Evolutionary conservation across 805 yeast species (phyloP), one percentile per base, ranked within the genome.

Genomic region (Yamadazyma sp.): DNA sequence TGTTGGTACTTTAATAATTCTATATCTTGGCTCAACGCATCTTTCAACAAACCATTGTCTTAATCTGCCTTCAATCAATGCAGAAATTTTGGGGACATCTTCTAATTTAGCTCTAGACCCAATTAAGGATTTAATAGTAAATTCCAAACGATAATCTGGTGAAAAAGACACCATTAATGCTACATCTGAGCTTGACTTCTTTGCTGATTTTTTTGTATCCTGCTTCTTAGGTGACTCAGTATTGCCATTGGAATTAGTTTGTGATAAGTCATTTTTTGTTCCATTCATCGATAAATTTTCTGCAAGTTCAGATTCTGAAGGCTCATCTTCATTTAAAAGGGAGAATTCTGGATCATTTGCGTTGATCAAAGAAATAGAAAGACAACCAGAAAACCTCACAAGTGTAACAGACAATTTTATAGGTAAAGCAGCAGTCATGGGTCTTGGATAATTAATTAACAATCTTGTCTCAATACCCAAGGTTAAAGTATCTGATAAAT

Each of bases 81-180:
- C 80, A 7, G 95, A 78, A 24, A 93, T 78, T 52, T 93, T 88
- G 6, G 99, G 98, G 11, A 93, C 85, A 50, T 93, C 87, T 58
- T 89, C 95, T 18, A 93, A 67, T 54, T 91, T 84, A 0, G 98
- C 86, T 31, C 95, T 72, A 1, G 97, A 85, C 1, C 99, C 99
- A 33, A 93, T 86, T 25, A 91, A 64, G 1, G 96, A 86, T 49
- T 80, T 80, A n/a, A 87, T 80, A 27, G 83, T 80, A 59, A 93
- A 89, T 50, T 91, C 97, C 45, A 93, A 67, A 38, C 91, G 67
- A 58, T 86, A 93, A 53, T 88, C 96, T 0, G 96, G 96, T 1
- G 89, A 75, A 57, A 93, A 91, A 10, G 95, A 86, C 50, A 93
- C 82, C 73, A 88, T 80, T 37, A 93, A 62, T 10, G 86, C 93